phyloP scores from a whole-genome alignment of 192 early-diverging fungal genomes.

The Funneliformis mosseae region DNA sequence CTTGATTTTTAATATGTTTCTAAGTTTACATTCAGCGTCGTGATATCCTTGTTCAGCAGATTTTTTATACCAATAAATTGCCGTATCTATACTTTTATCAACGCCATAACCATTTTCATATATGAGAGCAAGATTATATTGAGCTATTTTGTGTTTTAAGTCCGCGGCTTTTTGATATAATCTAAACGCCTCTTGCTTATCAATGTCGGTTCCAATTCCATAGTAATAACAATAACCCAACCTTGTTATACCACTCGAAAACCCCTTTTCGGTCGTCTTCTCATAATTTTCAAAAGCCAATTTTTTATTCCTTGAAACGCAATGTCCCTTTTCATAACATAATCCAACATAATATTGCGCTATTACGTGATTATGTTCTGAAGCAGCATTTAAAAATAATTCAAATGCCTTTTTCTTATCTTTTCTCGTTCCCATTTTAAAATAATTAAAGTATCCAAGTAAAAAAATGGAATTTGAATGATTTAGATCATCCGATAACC shows the following conservation, averaged over 20 bases:
- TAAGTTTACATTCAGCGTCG: no score
- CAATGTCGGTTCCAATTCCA: slow-evolving; percentile 72
- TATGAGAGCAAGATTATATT: slow-evolving; percentile 42
- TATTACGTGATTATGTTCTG: background rate
- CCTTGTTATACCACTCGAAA: slow-evolving; percentile 70
- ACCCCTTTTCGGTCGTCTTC: slow-evolving; percentile 63
- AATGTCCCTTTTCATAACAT: background rate
- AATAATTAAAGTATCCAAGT: background rate
- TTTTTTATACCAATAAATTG: no score
- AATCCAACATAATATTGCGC: background rate
- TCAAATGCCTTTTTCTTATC: background rate
- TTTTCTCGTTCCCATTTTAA: background rate
- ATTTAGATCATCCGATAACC: background rate
- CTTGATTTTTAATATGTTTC: no score
- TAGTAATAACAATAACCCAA: slow-evolving; percentile 82
- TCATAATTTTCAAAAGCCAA: background rate
- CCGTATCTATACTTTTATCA: no score
- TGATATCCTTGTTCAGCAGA: no score
- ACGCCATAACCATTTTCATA: no score
- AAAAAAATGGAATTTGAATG: background rate
- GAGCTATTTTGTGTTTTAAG: slow-evolving; percentile 57
- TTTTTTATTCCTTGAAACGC: background rate
- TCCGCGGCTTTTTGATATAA: slow-evolving; percentile 48
- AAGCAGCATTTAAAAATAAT: background rate
- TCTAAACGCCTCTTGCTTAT: slow-evolving; percentile 50